Evolutionary conservation across 768 basidiomycete genomes (phyloP).

Genomic region (Mycena polygramma): DNA sequence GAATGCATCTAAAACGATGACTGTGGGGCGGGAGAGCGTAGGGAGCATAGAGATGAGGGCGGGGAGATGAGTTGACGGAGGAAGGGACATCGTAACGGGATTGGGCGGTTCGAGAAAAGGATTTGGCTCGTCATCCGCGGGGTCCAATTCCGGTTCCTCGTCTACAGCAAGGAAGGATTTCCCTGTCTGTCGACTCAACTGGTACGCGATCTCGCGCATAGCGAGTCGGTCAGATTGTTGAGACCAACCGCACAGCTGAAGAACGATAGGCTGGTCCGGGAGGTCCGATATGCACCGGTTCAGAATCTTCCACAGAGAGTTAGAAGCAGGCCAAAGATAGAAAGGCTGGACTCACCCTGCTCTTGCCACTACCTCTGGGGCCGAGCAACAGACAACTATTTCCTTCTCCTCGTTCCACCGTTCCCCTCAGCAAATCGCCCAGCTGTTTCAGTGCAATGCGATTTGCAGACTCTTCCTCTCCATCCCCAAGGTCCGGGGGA

Average conservation of each 20-base stretch:
- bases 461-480: constrained; percentile 62
- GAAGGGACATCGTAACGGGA: background rate
- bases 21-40: constrained; percentile 81
- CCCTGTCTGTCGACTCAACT: constrained; percentile 85
- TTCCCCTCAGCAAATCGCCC: constrained; percentile 75
- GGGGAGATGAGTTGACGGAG: no score
- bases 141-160: constrained; percentile 48
- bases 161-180: constrained; percentile 56
- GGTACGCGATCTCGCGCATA: constrained; percentile 91
- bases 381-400: constrained; percentile 94
- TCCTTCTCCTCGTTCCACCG: constrained; percentile 85
- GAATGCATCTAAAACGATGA: constrained; percentile 92
- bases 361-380: constrained; percentile 89
- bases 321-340: background rate
- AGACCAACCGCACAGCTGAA: constrained; percentile 87
- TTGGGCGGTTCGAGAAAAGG: background rate
- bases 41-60: constrained; percentile 61
- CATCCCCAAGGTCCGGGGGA: constrained; percentile 42
- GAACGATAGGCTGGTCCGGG: constrained; percentile 69
- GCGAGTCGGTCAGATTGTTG: constrained; percentile 91
- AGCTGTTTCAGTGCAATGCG: constrained; percentile 69
- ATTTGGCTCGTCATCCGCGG: constrained; percentile 39
- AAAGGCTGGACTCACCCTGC: constrained; percentile 62
- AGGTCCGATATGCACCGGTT: constrained; percentile 67
- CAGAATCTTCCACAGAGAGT: constrained; percentile 60